These are phyloP conservation scores for Bacidia rubella DNA, from an alignment of 495 filamentous ascomycete genomes.

Conservation along the genomic window DNA sequence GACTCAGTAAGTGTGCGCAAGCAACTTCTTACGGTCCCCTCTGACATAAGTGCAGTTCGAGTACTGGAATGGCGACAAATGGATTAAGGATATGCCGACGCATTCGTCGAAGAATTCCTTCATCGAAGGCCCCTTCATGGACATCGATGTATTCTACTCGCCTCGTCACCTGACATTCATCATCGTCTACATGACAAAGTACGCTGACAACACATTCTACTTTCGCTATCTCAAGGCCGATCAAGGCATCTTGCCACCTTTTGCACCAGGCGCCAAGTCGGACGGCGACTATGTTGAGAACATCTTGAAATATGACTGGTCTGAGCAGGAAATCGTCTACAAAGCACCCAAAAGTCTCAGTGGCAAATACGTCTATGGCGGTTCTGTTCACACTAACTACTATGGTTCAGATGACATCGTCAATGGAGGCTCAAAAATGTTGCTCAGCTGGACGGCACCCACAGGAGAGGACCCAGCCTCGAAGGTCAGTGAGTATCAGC, in stretches of 20 bases:
- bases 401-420: conserved; percentile 22
- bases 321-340: conserved; percentile 19
- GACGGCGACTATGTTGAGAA: conserved; percentile 20
- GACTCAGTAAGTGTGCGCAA: conserved; percentile 15
- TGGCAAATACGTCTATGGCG: conserved; percentile 22
- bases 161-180: conserved; percentile 24
- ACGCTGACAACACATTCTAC: conserved; percentile 26
- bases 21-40: neutral
- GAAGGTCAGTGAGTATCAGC: conserved; percentile 20
- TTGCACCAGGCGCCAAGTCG: conserved; percentile 14
- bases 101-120: conserved; percentile 13
- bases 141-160: conserved; percentile 25
- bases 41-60: conserved; percentile 16
- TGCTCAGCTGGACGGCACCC: conserved; percentile 25
- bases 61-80: conserved; percentile 20
- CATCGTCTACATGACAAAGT: conserved; percentile 23
- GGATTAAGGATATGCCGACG: conserved; percentile 14
- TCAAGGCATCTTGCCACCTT: conserved; percentile 19
- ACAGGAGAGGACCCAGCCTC: conserved; percentile 19
- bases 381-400: conserved; percentile 21
- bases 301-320: conserved; percentile 21
- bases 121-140: conserved; percentile 22
- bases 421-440: conserved; percentile 22
- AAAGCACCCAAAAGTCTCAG: conserved; percentile 15
- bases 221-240: conserved; percentile 23